These are phyloP conservation scores for Peniophora sp. DNA, from an alignment of 1,284 basidiomycete genomes.

Conservation along the genomic window DNA sequence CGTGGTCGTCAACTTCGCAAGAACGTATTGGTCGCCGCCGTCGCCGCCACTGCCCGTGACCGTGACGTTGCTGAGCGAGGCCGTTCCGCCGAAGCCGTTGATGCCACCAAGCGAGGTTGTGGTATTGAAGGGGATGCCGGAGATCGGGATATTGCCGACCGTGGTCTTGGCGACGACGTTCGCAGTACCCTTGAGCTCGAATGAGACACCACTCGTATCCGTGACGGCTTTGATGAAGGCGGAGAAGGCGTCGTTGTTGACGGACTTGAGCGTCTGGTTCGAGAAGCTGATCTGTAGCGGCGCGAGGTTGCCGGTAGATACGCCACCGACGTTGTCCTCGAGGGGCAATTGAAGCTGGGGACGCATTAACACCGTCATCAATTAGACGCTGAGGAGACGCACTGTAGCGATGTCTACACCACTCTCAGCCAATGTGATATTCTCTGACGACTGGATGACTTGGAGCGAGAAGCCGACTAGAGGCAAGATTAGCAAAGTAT, in stretches of 20 bases:
- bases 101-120: conserved; percentile 31
- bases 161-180: conserved; percentile 56
- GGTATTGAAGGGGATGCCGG: conserved; percentile 10
- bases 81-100: conserved; percentile 43
- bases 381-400: conserved; percentile 7
- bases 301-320: conserved; percentile 63
- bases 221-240: conserved; percentile 55
- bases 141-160: conserved; percentile 63
- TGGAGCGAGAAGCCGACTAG: conserved; percentile 66
- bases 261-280: conserved; percentile 46
- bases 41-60: conserved; percentile 55
- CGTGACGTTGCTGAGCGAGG: conserved; percentile 42
- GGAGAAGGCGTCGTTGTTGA: conserved; percentile 48
- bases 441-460: conserved; percentile 49
- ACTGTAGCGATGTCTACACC: conserved; percentile 52
- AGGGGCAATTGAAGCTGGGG: conserved; percentile 49
- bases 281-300: conserved; percentile 50
- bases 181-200: conserved; percentile 50
- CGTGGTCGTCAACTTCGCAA: conserved; percentile 42
- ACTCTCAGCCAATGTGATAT: conserved; percentile 41
- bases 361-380: conserved; percentile 4
- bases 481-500: too few relatives aligned
- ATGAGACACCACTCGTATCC: conserved; percentile 34
- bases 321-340: conserved; percentile 44
- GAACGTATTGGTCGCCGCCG: conserved; percentile 47